Evolutionary conservation across 139 green algal species (phyloP).

Genomic region (Raphidocelis subcapitata): DNA sequence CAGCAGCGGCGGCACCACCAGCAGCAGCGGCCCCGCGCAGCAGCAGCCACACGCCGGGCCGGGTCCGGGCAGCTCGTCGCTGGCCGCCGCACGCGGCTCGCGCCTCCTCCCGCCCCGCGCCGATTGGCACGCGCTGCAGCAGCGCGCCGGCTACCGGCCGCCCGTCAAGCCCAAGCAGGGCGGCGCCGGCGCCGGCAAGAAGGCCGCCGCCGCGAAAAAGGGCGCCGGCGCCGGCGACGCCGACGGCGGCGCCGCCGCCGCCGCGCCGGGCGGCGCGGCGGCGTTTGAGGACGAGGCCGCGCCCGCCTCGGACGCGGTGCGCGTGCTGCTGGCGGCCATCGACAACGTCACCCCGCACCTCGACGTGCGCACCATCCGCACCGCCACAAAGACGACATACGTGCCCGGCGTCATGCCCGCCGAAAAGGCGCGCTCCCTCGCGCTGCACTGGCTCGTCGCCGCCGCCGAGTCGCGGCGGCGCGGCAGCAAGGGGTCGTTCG

Average conservation of each 20-base stretch:
- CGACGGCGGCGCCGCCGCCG: too few species aligned
- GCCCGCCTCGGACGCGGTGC: too few species aligned
- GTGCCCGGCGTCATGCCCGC: conserved; percentile 26
- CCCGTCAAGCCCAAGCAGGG: too few species aligned
- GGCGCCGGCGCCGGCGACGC: too few species aligned
- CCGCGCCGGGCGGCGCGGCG: too few species aligned
- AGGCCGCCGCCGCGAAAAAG: too few species aligned
- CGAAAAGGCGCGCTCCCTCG: conserved; percentile 8
- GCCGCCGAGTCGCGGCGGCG: conserved; percentile 23
- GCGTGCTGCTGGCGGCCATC: background rate
- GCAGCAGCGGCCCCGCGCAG: background rate
- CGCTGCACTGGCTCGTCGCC: conserved; percentile 42
- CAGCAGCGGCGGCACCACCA: background rate
- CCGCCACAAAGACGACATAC: conserved; percentile 21
- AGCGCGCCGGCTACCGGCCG: background rate
- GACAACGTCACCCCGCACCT: conserved; percentile 25
- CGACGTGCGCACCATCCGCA: conserved; percentile 18
- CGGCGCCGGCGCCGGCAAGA: too few species aligned
- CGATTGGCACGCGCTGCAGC: background rate
- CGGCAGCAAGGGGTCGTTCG: background rate
- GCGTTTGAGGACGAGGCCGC: too few species aligned
- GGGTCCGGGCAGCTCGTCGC: too few species aligned
- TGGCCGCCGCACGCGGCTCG: too few species aligned
- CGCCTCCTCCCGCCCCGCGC: background rate
- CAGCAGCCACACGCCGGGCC: too few species aligned